These are phyloP conservation scores for Ophiognomonia clavigignenti-juglandacearum DNA, from an alignment of 2,329 filamentous ascomycete genomes.

Conservation along the genomic window DNA sequence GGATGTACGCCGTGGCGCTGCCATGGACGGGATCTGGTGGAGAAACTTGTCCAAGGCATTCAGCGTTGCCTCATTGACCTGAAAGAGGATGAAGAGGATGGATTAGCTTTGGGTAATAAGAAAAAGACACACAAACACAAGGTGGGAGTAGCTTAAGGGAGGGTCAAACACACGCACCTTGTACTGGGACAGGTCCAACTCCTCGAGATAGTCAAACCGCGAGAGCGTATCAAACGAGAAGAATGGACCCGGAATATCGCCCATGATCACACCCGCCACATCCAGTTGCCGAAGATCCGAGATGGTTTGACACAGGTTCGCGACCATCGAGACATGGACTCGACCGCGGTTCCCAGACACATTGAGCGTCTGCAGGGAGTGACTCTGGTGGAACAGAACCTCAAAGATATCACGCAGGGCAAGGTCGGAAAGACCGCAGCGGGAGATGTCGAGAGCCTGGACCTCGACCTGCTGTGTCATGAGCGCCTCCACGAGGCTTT, in stretches of 20 bases:
- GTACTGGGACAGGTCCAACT: conserved; percentile 50
- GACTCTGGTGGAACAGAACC: conserved; percentile 39
- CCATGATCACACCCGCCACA: conserved; percentile 46
- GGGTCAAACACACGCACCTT: conserved; percentile 32
- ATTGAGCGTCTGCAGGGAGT: conserved; percentile 43
- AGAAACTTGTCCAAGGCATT: conserved; percentile 43
- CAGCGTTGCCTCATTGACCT: conserved; percentile 47
- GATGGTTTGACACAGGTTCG: conserved; percentile 38
- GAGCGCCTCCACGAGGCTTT: conserved; percentile 35
- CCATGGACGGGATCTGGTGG: conserved; percentile 6
- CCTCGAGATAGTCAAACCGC: conserved; percentile 42
- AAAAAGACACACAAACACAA: too few species aligned
- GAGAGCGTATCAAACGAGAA: conserved; percentile 40
- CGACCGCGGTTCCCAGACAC: conserved; percentile 49
- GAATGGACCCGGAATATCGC: conserved; percentile 38
- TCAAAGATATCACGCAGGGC: conserved; percentile 44
- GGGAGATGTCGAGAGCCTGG: conserved; percentile 45
- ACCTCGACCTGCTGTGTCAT: conserved; percentile 31
- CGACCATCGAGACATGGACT: conserved; percentile 42
- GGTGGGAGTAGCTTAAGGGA: background rate
- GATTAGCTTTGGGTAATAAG: too few species aligned
- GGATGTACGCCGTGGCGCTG: too few species aligned
- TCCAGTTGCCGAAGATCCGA: conserved; percentile 42
- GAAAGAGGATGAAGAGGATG: background rate
- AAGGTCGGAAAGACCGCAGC: conserved; percentile 45